Percentiles rank a stretch among this genome's conserved stretches.
phyloP scores from a whole-genome alignment of 2,329 filamentous ascomycete genomes.

The Fonsecaea monophora region DNA sequence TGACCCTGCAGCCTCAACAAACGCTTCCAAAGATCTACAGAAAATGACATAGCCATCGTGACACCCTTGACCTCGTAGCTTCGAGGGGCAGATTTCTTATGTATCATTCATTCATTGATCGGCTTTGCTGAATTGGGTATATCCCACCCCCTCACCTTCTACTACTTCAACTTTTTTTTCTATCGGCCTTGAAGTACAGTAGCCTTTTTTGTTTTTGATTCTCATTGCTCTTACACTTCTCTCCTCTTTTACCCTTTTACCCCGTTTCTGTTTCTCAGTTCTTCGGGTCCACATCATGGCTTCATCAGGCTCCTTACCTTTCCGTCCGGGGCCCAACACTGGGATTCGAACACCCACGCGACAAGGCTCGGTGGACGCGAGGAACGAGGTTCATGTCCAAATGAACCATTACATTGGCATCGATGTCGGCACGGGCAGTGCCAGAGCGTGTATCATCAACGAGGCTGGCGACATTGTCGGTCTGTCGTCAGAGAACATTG shows the following conservation, averaged over 20 bases:
- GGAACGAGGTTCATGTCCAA: slow-evolving; percentile 64
- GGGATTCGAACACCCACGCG: slow-evolving; percentile 33
- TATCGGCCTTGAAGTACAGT: background rate
- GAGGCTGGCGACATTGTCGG: slow-evolving; percentile 82
- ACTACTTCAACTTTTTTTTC: too few species aligned
- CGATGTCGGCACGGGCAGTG: slow-evolving; percentile 95
- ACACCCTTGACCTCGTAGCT: background rate
- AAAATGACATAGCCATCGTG: slow-evolving; percentile 18
- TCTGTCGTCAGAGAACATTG: slow-evolving; percentile 75
- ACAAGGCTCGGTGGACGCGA: slow-evolving; percentile 53
- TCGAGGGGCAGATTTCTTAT: background rate
- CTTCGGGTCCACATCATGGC: background rate
- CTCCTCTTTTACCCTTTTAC: background rate
- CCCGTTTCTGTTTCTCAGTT: background rate
- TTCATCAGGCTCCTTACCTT: slow-evolving; percentile 22
- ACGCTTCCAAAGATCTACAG: slow-evolving; percentile 19
- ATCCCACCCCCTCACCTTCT: background rate
- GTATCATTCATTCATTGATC: slow-evolving; percentile 1
- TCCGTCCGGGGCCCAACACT: slow-evolving; percentile 29
- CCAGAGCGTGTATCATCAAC: slow-evolving; percentile 94
- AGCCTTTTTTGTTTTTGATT: background rate
- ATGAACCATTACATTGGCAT: slow-evolving; percentile 78
- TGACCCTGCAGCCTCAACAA: slow-evolving; percentile 23
- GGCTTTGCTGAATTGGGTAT: slow-evolving; percentile 14
- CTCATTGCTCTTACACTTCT: background rate